Conservation (phyloP, 1,139 yeast species). For the Hemisphaericaspora lyxosophila region DNA sequence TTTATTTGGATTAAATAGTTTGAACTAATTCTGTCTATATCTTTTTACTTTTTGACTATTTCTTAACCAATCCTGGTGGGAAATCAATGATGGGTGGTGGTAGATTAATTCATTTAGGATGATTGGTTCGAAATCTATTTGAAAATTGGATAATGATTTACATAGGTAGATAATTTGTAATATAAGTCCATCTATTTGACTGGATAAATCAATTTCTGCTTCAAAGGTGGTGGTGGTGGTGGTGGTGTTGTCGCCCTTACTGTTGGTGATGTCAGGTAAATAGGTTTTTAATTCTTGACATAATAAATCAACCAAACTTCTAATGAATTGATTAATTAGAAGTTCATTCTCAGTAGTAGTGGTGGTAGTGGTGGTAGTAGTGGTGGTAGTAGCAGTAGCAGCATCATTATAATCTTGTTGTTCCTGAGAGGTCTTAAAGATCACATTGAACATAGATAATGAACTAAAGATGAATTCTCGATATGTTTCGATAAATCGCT, state of each 20-base stretch:
- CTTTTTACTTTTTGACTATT: conserved; percentile 39
- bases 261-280: conserved; percentile 26
- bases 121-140: conserved; percentile 61
- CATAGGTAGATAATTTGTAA: conserved; percentile 76
- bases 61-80: conserved; percentile 37
- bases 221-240: conserved; percentile 15
- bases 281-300: conserved; percentile 26
- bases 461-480: conserved; percentile 81
- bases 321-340: conserved; percentile 34
- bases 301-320: conserved; percentile 30
- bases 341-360: conserved; percentile 24
- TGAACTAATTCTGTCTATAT: conserved; percentile 29
- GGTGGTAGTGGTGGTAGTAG: conserved; percentile 8
- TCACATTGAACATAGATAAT: conserved; percentile 61
- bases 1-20: conserved; percentile 66
- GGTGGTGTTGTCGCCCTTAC: conserved; percentile 5
- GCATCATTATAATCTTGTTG: too few relatives aligned
- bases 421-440: conserved; percentile 53
- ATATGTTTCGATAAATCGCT: conserved; percentile 76
- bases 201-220: conserved; percentile 32
- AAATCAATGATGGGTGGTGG: conserved; percentile 19
- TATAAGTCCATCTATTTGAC: conserved; percentile 60
- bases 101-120: conserved; percentile 41
- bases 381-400: conserved; percentile 4
- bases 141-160: conserved; percentile 67